phyloP scores from a whole-genome alignment of 2,329 filamentous ascomycete genomes.

The Stachybotrys chlorohalonatus region DNA sequence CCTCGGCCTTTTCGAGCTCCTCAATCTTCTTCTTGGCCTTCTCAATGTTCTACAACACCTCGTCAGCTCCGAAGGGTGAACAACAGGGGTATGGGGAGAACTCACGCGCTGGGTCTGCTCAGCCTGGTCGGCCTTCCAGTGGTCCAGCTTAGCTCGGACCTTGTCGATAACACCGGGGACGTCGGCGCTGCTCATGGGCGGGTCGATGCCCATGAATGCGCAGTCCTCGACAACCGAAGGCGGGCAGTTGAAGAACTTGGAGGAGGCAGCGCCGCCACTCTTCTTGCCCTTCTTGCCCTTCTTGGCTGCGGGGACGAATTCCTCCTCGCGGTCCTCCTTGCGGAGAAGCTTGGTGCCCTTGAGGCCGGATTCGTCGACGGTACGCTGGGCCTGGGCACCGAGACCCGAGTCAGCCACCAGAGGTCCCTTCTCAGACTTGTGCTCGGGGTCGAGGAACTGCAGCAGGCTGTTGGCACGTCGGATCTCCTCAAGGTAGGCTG shows the following conservation, averaged over 20 bases:
- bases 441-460: conserved; percentile 78
- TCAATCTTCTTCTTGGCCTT: conserved; percentile 96
- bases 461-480: conserved; percentile 80
- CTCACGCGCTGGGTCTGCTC: conserved; percentile 84
- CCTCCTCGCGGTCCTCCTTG: conserved; percentile 83
- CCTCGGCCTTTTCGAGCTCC: conserved; percentile 59
- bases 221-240: conserved; percentile 90
- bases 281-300: conserved; percentile 82
- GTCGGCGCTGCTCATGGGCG: conserved; percentile 78
- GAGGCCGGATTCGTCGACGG: conserved; percentile 71
- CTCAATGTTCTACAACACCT: conserved; percentile 69
- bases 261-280: conserved; percentile 36
- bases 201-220: conserved; percentile 72
- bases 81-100: conserved; percentile 9
- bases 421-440: conserved; percentile 56
- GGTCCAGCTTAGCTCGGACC: conserved; percentile 80
- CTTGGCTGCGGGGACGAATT: conserved; percentile 74
- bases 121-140: conserved; percentile 88
- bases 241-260: conserved; percentile 68
- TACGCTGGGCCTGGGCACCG: conserved; percentile 70
- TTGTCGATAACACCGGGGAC: conserved; percentile 75
- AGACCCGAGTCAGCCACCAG: conserved; percentile 62
- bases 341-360: conserved; percentile 77
- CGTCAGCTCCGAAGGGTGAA: conserved; percentile 1
- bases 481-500: conserved; percentile 89